These are phyloP conservation scores for Ceratocystis alfenasii DNA, from an alignment of 2,329 filamentous ascomycete species.

Conservation along the genomic window DNA sequence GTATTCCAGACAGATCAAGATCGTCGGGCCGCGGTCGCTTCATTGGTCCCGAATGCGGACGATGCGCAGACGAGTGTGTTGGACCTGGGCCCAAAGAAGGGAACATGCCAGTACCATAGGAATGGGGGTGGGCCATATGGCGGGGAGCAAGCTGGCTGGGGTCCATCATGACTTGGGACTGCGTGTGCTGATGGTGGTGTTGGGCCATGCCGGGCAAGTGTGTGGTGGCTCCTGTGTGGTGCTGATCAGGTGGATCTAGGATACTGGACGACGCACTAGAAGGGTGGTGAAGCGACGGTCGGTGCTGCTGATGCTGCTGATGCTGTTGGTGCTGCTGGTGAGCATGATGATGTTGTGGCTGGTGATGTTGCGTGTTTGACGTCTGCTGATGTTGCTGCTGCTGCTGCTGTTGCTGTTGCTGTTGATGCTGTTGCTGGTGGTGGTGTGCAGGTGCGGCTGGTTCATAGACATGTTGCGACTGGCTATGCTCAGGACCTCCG, in stretches of 20 bases:
- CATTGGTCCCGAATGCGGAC: conserved; percentile 28
- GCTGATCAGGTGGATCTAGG: conserved; percentile 35
- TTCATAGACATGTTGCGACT: conserved; percentile 52
- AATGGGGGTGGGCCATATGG: conserved; percentile 39
- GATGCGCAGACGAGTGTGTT: conserved; percentile 7
- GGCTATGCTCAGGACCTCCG: conserved; percentile 44
- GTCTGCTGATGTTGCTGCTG: conserved; percentile 25
- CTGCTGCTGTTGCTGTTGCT: conserved; percentile 26
- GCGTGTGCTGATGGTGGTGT: conserved; percentile 38
- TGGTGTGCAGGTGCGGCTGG: conserved; percentile 30
- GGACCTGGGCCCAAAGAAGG: conserved; percentile 40
- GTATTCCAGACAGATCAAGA: conserved; percentile 42
- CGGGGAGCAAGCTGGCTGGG: conserved; percentile 38
- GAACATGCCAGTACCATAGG: conserved; percentile 40
- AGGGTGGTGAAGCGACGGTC: conserved; percentile 34
- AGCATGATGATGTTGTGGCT: conserved; percentile 20
- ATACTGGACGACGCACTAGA: conserved; percentile 33
- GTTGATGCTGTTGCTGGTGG: conserved; percentile 26
- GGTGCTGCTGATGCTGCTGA: conserved; percentile 16
- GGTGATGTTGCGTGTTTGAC: conserved; percentile 26
- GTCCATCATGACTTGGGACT: conserved; percentile 46
- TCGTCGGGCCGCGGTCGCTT: conserved; percentile 49
- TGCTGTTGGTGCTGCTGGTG: conserved; percentile 24
- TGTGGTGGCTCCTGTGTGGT: conserved; percentile 29
- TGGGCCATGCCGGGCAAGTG: conserved; percentile 33